Evolutionary conservation across 2,329 filamentous ascomycete species (phyloP), one percentile per base, ranked within the genome.

Genomic region (Arthrobotrys sinensis): DNA sequence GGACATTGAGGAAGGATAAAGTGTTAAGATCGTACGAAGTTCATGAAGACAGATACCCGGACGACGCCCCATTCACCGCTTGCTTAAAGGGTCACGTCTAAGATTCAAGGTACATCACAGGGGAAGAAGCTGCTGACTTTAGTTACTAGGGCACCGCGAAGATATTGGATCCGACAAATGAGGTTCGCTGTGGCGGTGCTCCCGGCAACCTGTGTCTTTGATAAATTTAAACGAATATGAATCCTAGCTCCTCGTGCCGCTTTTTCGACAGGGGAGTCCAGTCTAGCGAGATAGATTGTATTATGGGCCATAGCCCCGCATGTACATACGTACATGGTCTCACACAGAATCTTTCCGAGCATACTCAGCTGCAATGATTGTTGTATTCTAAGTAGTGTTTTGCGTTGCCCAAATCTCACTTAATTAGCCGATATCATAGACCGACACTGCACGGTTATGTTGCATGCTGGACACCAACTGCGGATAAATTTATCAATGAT

Each of bases 361-460:
- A 53, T 32, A 10, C 14, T n/a, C 3, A 12, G 3, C 12, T 40
- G 52, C 52, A 32, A 28, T 4, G 3, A 19, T 38, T 57, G 52
- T 57, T 57, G 52, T 38, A 57, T 38, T 57, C 32, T 38, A 32
- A 3, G n/a, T 3, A 36, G n/a, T 10, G 8, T 12, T 38, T 40
- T 57, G 52, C n/a, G 52, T 57, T 57, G 52, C 52, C 19, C n/a
- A n/a, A n/a, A n/a, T n/a, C 24, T 28, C 24, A 4, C 24, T 4
- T 28, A 28, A 4, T 4, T 28, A 28, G 24, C n/a, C n/a, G n/a
- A n/a, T n/a, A n/a, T n/a, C n/a, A n/a, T n/a, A n/a, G n/a, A n/a
- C n/a, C n/a, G n/a, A n/a, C n/a, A n/a, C n/a, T n/a, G n/a, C n/a
- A n/a, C n/a, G n/a, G n/a, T n/a, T n/a, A n/a, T n/a, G n/a, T n/a